These are phyloP conservation scores for Lactifluus volemus DNA, from an alignment of 768 basidiomycete genomes.

Conservation along the genomic window DNA sequence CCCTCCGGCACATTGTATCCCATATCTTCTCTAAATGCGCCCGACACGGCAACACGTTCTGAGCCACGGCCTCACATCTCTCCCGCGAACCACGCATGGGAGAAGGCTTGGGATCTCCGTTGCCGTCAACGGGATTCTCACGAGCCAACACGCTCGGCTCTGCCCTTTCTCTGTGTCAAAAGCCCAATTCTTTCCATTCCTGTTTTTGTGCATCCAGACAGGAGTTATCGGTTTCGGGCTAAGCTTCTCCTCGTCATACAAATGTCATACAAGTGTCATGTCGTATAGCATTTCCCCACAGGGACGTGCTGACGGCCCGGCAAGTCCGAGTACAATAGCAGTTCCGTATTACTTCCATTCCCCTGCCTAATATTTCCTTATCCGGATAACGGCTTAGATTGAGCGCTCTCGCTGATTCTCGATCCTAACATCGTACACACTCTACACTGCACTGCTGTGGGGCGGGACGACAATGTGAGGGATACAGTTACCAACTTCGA, in stretches of 20 bases:
- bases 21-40: not conserved
- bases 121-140: constrained; percentile 2
- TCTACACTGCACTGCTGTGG: not conserved
- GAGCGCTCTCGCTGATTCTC: constrained; percentile 1
- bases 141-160: not conserved
- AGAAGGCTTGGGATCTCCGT: constrained; percentile 11
- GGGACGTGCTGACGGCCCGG: constrained; percentile 1
- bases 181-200: not conserved
- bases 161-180: not conserved
- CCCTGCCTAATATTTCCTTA: constrained; percentile 11
- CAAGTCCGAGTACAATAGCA: not conserved
- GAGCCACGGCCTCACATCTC: constrained; percentile 7
- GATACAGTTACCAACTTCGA: not conserved
- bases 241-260: not conserved
- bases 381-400: constrained; percentile 7
- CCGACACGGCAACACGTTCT: not conserved
- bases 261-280: not conserved
- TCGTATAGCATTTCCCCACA: not conserved
- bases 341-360: not conserved
- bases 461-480: not conserved
- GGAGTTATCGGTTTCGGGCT: not conserved
- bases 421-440: not conserved
- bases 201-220: not conserved
- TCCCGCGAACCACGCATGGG: constrained; percentile 14
- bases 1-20: not conserved